Evolutionary conservation across 2,329 filamentous ascomycete species (phyloP).

Genomic region (Fusarium virguliforme): DNA sequence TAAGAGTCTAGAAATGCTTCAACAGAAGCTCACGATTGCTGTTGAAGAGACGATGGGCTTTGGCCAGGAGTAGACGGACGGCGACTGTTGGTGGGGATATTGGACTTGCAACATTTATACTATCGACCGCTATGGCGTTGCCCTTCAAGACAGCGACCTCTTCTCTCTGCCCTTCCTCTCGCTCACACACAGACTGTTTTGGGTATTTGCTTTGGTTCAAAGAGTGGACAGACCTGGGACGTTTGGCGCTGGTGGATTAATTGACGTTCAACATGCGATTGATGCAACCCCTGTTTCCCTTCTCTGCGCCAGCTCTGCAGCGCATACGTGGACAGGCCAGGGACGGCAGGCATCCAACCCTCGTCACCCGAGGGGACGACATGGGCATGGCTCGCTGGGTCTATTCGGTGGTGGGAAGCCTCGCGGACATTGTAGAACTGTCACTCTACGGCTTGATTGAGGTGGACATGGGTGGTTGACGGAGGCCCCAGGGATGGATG

Average conservation of each 20-base stretch:
- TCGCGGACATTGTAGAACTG: slow-evolving; percentile 29
- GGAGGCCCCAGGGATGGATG: slow-evolving; percentile 20
- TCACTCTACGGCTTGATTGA: slow-evolving; percentile 11
- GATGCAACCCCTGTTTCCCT: slow-evolving; percentile 43
- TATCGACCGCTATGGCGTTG: slow-evolving; percentile 41
- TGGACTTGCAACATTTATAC: slow-evolving; percentile 32
- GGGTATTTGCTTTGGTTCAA: slow-evolving; percentile 54
- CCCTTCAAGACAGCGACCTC: slow-evolving; percentile 29
- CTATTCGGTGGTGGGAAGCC: slow-evolving; percentile 28
- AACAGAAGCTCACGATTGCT: slow-evolving; percentile 93
- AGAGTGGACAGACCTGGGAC: slow-evolving; percentile 53
- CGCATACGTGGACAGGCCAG: slow-evolving; percentile 30
- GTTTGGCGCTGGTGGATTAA: slow-evolving; percentile 55
- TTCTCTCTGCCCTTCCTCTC: slow-evolving; percentile 43
- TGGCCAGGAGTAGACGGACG: slow-evolving; percentile 84
- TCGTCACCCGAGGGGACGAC: slow-evolving; percentile 20
- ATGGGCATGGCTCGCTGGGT: slow-evolving; percentile 15
- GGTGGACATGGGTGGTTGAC: slow-evolving; percentile 25
- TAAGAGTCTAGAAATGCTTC: slow-evolving; percentile 87
- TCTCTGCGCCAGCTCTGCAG: slow-evolving; percentile 19
- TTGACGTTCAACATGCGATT: slow-evolving; percentile 47
- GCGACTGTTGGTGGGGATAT: slow-evolving; percentile 37
- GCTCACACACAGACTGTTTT: slow-evolving; percentile 47
- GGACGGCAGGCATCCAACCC: slow-evolving; percentile 30
- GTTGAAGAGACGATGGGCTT: slow-evolving; percentile 99